Percentiles rank a stretch among this genome's conserved stretches.
Evolutionary conservation across 495 filamentous ascomycete species (phyloP).

Genomic region (Penicillium manginii): DNA sequence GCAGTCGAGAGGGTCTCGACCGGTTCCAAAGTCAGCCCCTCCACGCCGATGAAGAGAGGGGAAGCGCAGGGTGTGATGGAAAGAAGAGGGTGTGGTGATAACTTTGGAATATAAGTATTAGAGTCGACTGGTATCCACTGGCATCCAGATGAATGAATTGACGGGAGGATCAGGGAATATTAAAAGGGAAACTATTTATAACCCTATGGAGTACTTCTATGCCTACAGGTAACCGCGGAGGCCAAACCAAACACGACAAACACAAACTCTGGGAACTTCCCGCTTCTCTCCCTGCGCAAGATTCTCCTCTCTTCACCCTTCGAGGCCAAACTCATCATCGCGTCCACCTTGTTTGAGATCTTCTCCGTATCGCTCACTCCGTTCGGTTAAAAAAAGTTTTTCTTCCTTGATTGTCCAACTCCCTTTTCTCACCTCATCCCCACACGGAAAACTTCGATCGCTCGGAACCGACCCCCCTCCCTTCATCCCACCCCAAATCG

Average conservation of each 20-base stretch:
- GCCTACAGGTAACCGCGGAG: slow-evolving; percentile 22
- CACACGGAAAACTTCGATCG: slow-evolving; percentile 25
- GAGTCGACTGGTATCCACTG: too few species aligned
- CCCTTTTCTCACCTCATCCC: slow-evolving; percentile 8
- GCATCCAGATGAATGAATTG: too few species aligned
- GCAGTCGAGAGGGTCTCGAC: slow-evolving; percentile 19
- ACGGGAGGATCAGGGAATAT: too few species aligned
- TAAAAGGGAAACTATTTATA: not conserved
- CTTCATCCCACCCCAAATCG: slow-evolving; percentile 25
- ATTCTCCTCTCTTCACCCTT: slow-evolving; percentile 30
- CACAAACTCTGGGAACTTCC: slow-evolving; percentile 32
- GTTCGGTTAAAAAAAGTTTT: slow-evolving; percentile 6
- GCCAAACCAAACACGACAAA: slow-evolving; percentile 32
- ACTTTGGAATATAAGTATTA: too few species aligned
- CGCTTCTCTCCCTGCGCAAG: slow-evolving; percentile 32
- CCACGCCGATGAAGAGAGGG: slow-evolving; percentile 7
- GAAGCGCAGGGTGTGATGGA: not conserved
- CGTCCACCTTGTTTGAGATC: slow-evolving; percentile 8
- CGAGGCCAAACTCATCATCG: slow-evolving; percentile 16
- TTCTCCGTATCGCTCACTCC: not conserved
- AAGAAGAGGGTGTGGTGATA: not conserved
- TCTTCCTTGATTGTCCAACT: slow-evolving; percentile 20
- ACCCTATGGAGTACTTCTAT: too few species aligned
- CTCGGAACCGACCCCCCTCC: slow-evolving; percentile 20
- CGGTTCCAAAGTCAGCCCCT: slow-evolving; percentile 21